Conservation (phyloP, 768 basidiomycete genomes). For the Suillus weaverae region DNA sequence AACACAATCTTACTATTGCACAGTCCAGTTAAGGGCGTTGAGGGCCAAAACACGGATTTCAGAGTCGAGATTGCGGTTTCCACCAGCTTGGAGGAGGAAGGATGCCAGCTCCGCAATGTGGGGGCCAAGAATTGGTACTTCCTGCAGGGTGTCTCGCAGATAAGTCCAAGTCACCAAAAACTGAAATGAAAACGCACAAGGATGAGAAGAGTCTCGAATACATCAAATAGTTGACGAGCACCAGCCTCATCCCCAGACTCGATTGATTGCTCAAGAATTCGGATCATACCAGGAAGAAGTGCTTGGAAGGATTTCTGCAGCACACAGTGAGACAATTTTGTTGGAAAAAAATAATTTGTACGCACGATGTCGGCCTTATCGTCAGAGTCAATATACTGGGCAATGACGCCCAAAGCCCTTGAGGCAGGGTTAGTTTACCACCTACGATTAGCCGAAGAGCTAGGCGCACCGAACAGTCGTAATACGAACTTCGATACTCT, state of each 20-base stretch:
- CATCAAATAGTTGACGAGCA: constrained; percentile 90
- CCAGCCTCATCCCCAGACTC: constrained; percentile 76
- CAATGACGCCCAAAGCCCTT: constrained; percentile 87
- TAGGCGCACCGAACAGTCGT: constrained; percentile 73
- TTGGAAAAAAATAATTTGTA: constrained; percentile 14
- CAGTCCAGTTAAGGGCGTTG: constrained; percentile 94
- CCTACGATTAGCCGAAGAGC: not conserved
- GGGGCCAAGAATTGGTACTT: constrained; percentile 89
- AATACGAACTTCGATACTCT: constrained; percentile 87
- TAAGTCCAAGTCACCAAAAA: constrained; percentile 7
- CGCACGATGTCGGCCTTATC: constrained; percentile 86
- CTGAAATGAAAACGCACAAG: constrained; percentile 51
- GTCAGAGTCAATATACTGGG: constrained; percentile 87
- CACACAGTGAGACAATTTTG: constrained; percentile 3
- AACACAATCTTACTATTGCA: constrained; percentile 74
- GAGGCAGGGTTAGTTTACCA: constrained; percentile 9
- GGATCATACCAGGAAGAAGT: constrained; percentile 84
- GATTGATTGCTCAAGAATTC: constrained; percentile 83
- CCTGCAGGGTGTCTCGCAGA: constrained; percentile 44
- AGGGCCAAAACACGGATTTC: constrained; percentile 88
- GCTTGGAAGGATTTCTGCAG: constrained; percentile 81
- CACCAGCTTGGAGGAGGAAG: constrained; percentile 85
- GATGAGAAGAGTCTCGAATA: constrained; percentile 93
- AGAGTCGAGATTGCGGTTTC: constrained; percentile 68
- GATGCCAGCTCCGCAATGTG: constrained; percentile 85